phyloP scores from a whole-genome alignment of 805 yeast genomes.

The Nakazawaea sp. region DNA sequence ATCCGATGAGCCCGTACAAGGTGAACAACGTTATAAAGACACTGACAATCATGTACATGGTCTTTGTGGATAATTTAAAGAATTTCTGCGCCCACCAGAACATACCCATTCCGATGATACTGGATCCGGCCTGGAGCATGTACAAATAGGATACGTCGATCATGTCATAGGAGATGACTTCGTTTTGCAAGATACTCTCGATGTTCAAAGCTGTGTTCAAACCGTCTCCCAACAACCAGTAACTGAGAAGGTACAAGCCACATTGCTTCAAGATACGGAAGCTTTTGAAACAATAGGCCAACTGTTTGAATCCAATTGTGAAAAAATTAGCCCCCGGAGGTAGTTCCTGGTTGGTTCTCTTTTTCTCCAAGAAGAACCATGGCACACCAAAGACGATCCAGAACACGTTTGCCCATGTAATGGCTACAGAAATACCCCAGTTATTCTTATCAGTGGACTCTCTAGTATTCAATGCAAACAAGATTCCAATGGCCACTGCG shows the following conservation, averaged over 20 bases:
- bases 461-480: conserved; percentile 3
- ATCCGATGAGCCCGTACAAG: not conserved
- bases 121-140: conserved; percentile 1
- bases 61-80: not conserved
- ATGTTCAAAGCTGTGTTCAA: not conserved
- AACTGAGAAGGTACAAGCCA: not conserved
- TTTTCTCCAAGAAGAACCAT: conserved; percentile 10
- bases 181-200: conserved; percentile 7
- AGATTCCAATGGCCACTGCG: conserved; percentile 6
- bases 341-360: not conserved
- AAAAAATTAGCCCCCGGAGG: not conserved
- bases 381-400: conserved; percentile 9
- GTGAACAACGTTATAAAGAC: not conserved
- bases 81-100: not conserved
- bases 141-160: conserved; percentile 2
- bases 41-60: not conserved
- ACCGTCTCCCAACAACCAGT: not conserved
- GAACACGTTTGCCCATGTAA: conserved; percentile 5
- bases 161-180: conserved; percentile 8
- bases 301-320: not conserved
- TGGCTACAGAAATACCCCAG: conserved; percentile 7
- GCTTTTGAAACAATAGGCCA: not conserved
- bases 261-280: not conserved
- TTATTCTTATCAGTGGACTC: conserved; percentile 2
- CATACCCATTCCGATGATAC: not conserved